A percentile compares a stretch with the other conserved stretches of the same genome.
phyloP scores from a whole-genome alignment of 495 filamentous ascomycete species.

The Pyrenula aspistea region DNA sequence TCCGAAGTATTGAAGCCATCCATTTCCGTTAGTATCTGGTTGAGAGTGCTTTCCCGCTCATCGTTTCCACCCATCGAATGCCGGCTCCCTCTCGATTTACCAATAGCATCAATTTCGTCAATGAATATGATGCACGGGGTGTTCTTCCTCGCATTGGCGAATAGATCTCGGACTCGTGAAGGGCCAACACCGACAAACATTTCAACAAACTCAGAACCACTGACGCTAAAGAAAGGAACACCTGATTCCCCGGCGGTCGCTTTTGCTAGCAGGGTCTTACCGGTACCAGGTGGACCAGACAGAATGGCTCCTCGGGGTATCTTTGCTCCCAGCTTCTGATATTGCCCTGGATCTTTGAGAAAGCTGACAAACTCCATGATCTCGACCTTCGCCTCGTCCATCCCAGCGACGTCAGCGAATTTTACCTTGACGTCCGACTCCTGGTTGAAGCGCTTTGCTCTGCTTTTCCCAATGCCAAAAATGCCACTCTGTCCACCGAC shows the following conservation, averaged over 20 bases:
- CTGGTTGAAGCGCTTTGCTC: conserved; percentile 93
- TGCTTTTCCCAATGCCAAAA: conserved; percentile 90
- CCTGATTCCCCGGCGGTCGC: conserved; percentile 95
- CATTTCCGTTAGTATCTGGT: conserved; percentile 98
- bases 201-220: conserved; percentile 96
- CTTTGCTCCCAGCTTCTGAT: conserved; percentile 89
- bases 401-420: conserved; percentile 92
- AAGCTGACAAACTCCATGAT: conserved; percentile 99
- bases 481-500: conserved; percentile 64
- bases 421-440: conserved; percentile 93
- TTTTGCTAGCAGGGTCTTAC: conserved; percentile 95
- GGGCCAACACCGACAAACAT: conserved; percentile 99
- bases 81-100: conserved; percentile 70
- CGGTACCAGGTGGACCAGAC: conserved; percentile 90
- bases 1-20: conserved; percentile 97
- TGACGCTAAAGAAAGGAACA: conserved; percentile 96
- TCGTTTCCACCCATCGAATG: conserved; percentile 83
- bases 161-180: conserved; percentile 87
- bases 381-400: conserved; percentile 96
- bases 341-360: conserved; percentile 78
- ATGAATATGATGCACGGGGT: conserved; percentile 99
- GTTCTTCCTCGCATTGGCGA: conserved; percentile 87
- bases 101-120: conserved; percentile 97
- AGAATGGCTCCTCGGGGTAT: conserved; percentile 95
- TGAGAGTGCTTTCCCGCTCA: conserved; percentile 90